These are phyloP conservation scores for Blastobotrys terrestris DNA, from an alignment of 805 yeast species.

Conservation along the genomic window DNA sequence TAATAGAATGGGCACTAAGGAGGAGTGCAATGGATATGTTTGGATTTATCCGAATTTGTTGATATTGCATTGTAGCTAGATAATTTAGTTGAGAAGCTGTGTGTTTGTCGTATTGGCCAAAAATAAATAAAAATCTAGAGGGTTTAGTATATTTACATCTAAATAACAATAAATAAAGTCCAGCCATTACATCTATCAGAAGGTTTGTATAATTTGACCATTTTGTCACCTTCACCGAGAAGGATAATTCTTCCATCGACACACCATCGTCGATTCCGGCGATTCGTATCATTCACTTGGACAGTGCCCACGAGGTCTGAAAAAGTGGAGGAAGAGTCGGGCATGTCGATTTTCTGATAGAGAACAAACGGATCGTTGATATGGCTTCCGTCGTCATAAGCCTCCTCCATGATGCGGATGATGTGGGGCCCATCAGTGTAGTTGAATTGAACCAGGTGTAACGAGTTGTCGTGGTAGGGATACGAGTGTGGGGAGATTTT, in stretches of 20 bases:
- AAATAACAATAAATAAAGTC: conserved; percentile 17
- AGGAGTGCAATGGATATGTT: too few species aligned
- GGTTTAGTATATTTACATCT: neutral
- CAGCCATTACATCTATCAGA: conserved; percentile 24
- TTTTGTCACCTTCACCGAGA: conserved; percentile 12
- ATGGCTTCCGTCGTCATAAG: conserved; percentile 53
- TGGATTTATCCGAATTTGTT: neutral
- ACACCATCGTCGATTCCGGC: conserved; percentile 48
- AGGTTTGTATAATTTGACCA: conserved; percentile 20
- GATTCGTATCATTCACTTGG: conserved; percentile 28
- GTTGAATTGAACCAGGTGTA: conserved; percentile 45
- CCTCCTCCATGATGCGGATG: conserved; percentile 51
- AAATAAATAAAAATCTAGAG: neutral
- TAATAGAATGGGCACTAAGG: too few species aligned
- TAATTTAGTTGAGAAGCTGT: too few species aligned
- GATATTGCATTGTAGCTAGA: too few species aligned
- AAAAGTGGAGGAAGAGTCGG: conserved; percentile 6
- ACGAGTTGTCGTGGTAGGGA: conserved; percentile 33
- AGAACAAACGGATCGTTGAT: conserved; percentile 41
- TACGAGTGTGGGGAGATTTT: conserved; percentile 55
- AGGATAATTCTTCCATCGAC: conserved; percentile 56
- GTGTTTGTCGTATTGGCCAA: too few species aligned
- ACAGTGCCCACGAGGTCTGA: conserved; percentile 14
- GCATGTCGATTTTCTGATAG: conserved; percentile 34
- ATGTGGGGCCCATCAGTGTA: conserved; percentile 33